Evolutionary conservation across 768 basidiomycete genomes (phyloP).

Genomic region (Suillus alpinus): DNA sequence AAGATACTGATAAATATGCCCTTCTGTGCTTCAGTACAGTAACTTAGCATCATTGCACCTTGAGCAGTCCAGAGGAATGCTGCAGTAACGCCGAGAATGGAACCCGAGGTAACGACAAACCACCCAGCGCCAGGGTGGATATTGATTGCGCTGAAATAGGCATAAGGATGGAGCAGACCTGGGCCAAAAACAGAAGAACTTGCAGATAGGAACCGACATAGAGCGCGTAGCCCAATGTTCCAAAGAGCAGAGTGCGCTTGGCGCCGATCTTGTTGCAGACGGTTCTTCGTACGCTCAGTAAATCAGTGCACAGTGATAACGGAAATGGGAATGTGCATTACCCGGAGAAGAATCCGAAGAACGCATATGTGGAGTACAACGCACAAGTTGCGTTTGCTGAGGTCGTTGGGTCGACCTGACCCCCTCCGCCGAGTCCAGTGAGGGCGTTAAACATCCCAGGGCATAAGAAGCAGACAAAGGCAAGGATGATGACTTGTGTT

Average conservation of each 20-base stretch:
- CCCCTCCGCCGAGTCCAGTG: slow-evolving; percentile 75
- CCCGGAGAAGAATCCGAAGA: slow-evolving; percentile 65
- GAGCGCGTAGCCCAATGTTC: slow-evolving; percentile 68
- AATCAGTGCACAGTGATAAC: too few species aligned
- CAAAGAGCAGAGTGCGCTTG: slow-evolving; percentile 65
- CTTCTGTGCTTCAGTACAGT: slow-evolving; percentile 75
- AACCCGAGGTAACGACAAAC: slow-evolving; percentile 70
- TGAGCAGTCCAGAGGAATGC: too few species aligned
- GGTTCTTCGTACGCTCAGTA: slow-evolving; percentile 53
- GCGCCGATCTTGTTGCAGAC: slow-evolving; percentile 77
- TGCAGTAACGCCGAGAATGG: slow-evolving; percentile 69
- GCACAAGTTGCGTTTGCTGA: slow-evolving; percentile 69
- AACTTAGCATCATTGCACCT: slow-evolving; percentile 74
- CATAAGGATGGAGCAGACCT: neutral
- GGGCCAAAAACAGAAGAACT: slow-evolving; percentile 22
- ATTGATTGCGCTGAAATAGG: slow-evolving; percentile 52
- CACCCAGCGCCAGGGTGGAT: slow-evolving; percentile 57
- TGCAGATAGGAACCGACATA: slow-evolving; percentile 74
- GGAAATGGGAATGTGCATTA: slow-evolving; percentile 28
- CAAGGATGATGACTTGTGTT: slow-evolving; percentile 61
- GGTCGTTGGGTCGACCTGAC: slow-evolving; percentile 61
- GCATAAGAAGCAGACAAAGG: slow-evolving; percentile 58
- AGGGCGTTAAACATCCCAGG: slow-evolving; percentile 73
- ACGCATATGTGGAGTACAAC: slow-evolving; percentile 58
- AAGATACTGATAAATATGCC: slow-evolving; percentile 72